A percentile compares a stretch with the other conserved stretches of the same genome.
Conservation (phyloP, 2,329 filamentous ascomycete species). For the Anisogramma anomala region DNA sequence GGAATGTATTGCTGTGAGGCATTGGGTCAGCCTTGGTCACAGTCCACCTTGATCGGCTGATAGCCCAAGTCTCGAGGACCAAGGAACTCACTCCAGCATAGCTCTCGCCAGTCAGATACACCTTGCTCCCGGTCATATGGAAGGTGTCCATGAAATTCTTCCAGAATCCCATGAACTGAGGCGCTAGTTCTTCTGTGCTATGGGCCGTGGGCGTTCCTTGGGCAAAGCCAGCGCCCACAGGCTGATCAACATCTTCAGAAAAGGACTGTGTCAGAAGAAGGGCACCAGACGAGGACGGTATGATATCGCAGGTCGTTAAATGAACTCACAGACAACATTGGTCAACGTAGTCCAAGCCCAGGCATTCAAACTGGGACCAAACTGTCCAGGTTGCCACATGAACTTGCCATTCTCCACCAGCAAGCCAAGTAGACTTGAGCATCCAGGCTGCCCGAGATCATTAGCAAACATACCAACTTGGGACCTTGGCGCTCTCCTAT, state of each 20-base stretch:
- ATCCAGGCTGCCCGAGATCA: slow-evolving; percentile 31
- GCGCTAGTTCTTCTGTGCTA: slow-evolving; percentile 52
- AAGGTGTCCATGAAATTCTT: slow-evolving; percentile 63
- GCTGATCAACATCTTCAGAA: slow-evolving; percentile 47
- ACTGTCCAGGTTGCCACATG: slow-evolving; percentile 55
- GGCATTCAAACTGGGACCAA: slow-evolving; percentile 47
- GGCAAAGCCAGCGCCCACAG: slow-evolving; percentile 52
- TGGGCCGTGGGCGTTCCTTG: slow-evolving; percentile 50
- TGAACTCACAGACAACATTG: slow-evolving; percentile 48
- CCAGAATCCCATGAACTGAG: slow-evolving; percentile 63
- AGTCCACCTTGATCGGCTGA: no score
- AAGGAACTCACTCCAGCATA: slow-evolving; percentile 7
- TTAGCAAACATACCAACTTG: no score
- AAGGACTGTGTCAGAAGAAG: not conserved
- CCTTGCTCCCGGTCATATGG: slow-evolving; percentile 46
- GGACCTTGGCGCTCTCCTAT: no score
- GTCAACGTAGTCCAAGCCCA: slow-evolving; percentile 62
- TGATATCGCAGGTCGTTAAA: not conserved
- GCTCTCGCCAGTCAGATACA: slow-evolving; percentile 51
- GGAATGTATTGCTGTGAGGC: slow-evolving; percentile 37
- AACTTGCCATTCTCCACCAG: slow-evolving; percentile 65
- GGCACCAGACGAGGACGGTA: not conserved
- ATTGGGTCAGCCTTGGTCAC: not conserved
- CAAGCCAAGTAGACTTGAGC: slow-evolving; percentile 50
- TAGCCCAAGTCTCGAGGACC: no score